Conservation (phyloP, 768 basidiomycete genomes). For the Hysterangium stoloniferum region DNA sequence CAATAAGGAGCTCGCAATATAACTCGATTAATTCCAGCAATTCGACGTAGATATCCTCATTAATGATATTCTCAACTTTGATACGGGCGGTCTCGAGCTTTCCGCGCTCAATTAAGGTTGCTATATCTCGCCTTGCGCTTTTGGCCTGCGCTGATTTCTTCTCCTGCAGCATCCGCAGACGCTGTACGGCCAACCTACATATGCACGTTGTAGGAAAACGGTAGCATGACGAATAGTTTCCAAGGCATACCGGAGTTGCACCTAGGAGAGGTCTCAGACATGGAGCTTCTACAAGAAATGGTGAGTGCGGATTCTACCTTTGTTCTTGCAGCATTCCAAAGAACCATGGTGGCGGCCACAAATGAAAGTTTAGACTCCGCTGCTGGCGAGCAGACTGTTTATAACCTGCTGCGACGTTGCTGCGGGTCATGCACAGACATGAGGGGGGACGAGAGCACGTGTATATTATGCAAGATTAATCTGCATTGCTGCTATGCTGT, state of each 20-base stretch:
- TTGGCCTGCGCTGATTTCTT: constrained; percentile 88
- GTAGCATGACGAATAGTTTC: constrained; percentile 2
- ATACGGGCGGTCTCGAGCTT: constrained; percentile 81
- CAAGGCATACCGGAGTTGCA: constrained; percentile 14
- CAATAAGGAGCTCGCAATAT: constrained; percentile 88
- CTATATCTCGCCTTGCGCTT: constrained; percentile 68
- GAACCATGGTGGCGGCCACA: constrained; percentile 1
- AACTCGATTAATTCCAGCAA: constrained; percentile 88
- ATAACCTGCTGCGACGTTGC: no score
- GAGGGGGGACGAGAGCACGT: no score
- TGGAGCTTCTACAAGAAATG: not conserved
- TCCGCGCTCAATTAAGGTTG: constrained; percentile 65
- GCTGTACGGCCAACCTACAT: constrained; percentile 72
- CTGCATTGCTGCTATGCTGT: no score
- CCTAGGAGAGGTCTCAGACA: constrained; percentile 4
- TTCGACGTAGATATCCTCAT: constrained; percentile 80
- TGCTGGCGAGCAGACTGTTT: no score
- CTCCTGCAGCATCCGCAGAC: constrained; percentile 77
- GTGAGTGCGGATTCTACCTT: constrained; percentile 16
- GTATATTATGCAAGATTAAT: no score
- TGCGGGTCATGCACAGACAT: no score
- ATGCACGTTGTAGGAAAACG: constrained; percentile 9
- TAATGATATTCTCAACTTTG: constrained; percentile 80
- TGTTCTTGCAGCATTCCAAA: constrained; percentile 18
- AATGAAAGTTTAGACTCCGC: constrained; percentile 1